Evolutionary conservation across 2,329 filamentous ascomycete species (phyloP).

Genomic region (Immersiporthe knoxdaviesiana): DNA sequence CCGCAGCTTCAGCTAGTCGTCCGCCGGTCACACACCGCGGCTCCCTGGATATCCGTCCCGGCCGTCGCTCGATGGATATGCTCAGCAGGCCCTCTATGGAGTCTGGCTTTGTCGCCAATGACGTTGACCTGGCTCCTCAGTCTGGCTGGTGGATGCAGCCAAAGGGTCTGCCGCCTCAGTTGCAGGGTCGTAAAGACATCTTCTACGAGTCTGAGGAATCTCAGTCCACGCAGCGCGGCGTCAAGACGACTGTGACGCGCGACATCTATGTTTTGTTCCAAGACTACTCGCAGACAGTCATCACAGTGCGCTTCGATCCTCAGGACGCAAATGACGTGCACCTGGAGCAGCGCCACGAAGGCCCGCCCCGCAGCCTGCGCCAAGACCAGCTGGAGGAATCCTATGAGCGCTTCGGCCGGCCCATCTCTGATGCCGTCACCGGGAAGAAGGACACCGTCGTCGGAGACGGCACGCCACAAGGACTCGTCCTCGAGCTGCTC

Average conservation of each 20-base stretch:
- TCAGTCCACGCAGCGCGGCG: slow-evolving; percentile 68
- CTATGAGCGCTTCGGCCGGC: slow-evolving; percentile 79
- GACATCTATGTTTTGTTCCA: slow-evolving; percentile 87
- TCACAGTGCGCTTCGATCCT: slow-evolving; percentile 79
- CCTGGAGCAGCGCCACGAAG: slow-evolving; percentile 84
- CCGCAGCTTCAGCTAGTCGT: slow-evolving; percentile 41
- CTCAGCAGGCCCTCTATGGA: slow-evolving; percentile 70
- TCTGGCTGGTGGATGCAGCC: slow-evolving; percentile 88
- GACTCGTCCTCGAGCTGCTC: slow-evolving; percentile 79
- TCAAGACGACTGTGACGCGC: slow-evolving; percentile 73
- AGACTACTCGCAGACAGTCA: slow-evolving; percentile 93
- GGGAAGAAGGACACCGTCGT: slow-evolving; percentile 79
- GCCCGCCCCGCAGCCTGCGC: slow-evolving; percentile 77
- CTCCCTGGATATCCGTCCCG: slow-evolving; percentile 35
- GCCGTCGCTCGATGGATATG: slow-evolving; percentile 72
- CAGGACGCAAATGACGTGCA: slow-evolving; percentile 72
- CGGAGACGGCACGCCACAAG: slow-evolving; percentile 80
- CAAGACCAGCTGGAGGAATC: slow-evolving; percentile 93
- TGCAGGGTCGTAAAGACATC: slow-evolving; percentile 83
- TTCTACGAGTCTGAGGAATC: slow-evolving; percentile 82
- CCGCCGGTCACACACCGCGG: slow-evolving; percentile 52
- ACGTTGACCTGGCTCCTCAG: slow-evolving; percentile 75
- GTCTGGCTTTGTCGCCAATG: slow-evolving; percentile 82
- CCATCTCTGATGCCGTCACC: slow-evolving; percentile 71
- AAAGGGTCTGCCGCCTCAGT: slow-evolving; percentile 76